Evolutionary conservation across 306 rosid species (phyloP).

Genomic region (Castanea sativa): DNA sequence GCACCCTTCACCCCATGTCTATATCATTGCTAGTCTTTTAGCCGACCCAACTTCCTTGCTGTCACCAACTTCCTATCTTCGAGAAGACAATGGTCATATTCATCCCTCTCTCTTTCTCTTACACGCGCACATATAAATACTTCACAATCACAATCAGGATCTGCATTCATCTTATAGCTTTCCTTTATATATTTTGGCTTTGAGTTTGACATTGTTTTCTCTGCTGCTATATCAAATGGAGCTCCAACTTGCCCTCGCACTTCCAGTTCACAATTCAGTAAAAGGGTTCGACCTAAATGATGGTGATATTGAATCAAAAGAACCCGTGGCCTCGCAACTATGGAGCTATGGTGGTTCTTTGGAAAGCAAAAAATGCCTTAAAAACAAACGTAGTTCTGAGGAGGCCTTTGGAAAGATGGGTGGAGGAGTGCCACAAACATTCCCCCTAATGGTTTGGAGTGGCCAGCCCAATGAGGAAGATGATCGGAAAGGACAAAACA

Average conservation of each 20-base stretch:
- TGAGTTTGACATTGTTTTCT: not conserved
- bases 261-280: constrained; percentile 32
- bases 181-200: constrained; percentile 14
- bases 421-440: constrained; percentile 7
- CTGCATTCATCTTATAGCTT: constrained; percentile 10
- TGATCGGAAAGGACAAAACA: constrained; percentile 37
- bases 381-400: constrained; percentile 57
- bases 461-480: constrained; percentile 75
- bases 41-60: constrained; percentile 78
- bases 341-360: constrained; percentile 17
- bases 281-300: constrained; percentile 34
- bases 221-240: constrained; percentile 49
- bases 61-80: constrained; percentile 50
- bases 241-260: constrained; percentile 57
- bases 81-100: constrained; percentile 45
- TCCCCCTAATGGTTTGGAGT: constrained; percentile 56
- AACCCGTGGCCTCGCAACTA: constrained; percentile 9
- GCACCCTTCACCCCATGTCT: constrained; percentile 47
- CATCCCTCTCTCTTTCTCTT: constrained; percentile 36
- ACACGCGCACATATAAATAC: constrained; percentile 15
- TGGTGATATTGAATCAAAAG: constrained; percentile 1
- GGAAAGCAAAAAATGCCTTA: constrained; percentile 25
- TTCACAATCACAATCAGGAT: constrained; percentile 27
- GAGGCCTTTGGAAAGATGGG: constrained; percentile 43
- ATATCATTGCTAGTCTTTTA: constrained; percentile 63